Percentiles rank a stretch among this genome's conserved stretches.
phyloP scores from a whole-genome alignment of 1,284 basidiomycete genomes.

The Ceratobasidium papillatum region DNA sequence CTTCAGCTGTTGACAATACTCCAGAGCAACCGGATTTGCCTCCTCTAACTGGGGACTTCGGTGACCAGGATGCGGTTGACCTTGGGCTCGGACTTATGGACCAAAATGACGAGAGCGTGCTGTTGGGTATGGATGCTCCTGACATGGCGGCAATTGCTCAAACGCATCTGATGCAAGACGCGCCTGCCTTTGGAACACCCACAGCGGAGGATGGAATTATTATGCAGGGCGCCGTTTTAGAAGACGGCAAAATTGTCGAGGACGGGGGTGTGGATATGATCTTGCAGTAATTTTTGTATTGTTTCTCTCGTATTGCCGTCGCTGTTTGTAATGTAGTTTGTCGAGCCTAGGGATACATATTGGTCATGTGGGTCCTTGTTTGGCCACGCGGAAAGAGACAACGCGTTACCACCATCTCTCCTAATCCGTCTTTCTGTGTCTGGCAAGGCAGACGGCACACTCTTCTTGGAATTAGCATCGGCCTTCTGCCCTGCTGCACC shows the following conservation, averaged over 20 bases:
- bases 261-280: conserved; percentile 35
- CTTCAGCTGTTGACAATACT: conserved; percentile 39
- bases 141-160: conserved; percentile 33
- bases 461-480: background rate
- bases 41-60: conserved; percentile 4
- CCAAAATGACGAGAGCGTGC: conserved; percentile 18
- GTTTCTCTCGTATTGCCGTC: conserved; percentile 2
- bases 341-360: background rate
- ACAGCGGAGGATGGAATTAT: conserved; percentile 33
- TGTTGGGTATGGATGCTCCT: conserved; percentile 31
- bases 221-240: conserved; percentile 30
- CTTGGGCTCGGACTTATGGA: conserved; percentile 35
- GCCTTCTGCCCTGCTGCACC: background rate
- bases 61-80: conserved; percentile 30
- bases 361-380: conserved; percentile 41
- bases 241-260: conserved; percentile 36
- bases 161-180: conserved; percentile 29
- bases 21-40: conserved; percentile 32
- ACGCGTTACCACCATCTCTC: conserved; percentile 41
- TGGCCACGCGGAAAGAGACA: conserved; percentile 36
- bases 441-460: conserved; percentile 3
- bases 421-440: conserved; percentile 23
- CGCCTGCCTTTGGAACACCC: conserved; percentile 38
- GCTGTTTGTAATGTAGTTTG: conserved; percentile 23
- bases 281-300: conserved; percentile 9